Conservation (phyloP, 768 basidiomycete genomes). For the Boletus insuetus region DNA sequence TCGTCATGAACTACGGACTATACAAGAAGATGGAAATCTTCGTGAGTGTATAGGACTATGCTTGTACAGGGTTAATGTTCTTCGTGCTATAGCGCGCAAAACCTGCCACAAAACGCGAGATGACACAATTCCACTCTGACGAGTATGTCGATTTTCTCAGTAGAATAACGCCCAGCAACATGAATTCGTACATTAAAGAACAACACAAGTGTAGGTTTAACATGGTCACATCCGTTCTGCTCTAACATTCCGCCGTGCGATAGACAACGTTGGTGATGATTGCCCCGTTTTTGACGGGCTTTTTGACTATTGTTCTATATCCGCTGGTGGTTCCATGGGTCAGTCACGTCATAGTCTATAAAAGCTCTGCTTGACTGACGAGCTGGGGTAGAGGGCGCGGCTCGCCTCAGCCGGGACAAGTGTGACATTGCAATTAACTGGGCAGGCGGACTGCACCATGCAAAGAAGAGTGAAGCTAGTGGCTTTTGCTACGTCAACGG, state of each 20-base stretch:
- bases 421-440: conserved; percentile 99
- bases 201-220: conserved; percentile 83
- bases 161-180: conserved; percentile 92
- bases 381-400: conserved; percentile 80
- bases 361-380: neutral
- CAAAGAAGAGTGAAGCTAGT: conserved; percentile 98
- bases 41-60: conserved; percentile 49
- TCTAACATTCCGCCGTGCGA: neutral
- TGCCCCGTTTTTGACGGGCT: conserved; percentile 98
- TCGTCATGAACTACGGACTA: conserved; percentile 99
- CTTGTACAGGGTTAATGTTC: neutral
- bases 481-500: conserved; percentile 99
- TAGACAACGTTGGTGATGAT: conserved; percentile 98
- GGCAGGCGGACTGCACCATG: conserved; percentile 98
- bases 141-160: conserved; percentile 98
- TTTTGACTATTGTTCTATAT: conserved; percentile 99
- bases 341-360: conserved; percentile 25
- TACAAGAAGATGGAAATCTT: conserved; percentile 99
- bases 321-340: conserved; percentile 99
- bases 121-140: conserved; percentile 99
- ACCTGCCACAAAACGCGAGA: conserved; percentile 98
- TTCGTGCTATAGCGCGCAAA: conserved; percentile 75
- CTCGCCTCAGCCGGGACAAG: conserved; percentile 90
- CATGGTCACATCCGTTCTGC: neutral
- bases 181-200: conserved; percentile 90